phyloP scores from a whole-genome alignment of 2,329 filamentous ascomycete genomes.

The Alternaria solani region DNA sequence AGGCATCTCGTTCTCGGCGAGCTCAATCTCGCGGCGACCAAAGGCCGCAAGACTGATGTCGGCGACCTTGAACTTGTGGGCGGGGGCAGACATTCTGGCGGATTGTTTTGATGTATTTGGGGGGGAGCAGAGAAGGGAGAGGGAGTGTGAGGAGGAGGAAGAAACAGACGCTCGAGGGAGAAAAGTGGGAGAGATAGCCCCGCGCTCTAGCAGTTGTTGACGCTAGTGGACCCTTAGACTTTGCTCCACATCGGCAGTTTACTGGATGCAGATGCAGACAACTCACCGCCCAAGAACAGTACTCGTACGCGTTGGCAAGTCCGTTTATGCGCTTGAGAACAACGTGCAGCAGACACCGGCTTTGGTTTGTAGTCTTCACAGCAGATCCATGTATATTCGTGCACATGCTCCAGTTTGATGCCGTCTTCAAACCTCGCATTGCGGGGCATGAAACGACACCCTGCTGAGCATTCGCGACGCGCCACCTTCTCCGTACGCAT shows the following conservation, averaged over 20 bases:
- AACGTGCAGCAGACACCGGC: background rate
- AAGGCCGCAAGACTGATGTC: slow-evolving; percentile 97
- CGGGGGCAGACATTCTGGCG: slow-evolving; percentile 74
- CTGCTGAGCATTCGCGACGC: slow-evolving; percentile 13
- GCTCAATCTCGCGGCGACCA: slow-evolving; percentile 98
- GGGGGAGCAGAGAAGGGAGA: slow-evolving; percentile 17
- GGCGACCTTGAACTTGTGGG: slow-evolving; percentile 96
- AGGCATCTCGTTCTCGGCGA: slow-evolving; percentile 92
- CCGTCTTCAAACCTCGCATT: background rate
- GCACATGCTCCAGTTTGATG: background rate
- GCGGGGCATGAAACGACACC: slow-evolving; percentile 14
- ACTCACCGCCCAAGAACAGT: slow-evolving; percentile 6
- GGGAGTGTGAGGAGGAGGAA: slow-evolving; percentile 21
- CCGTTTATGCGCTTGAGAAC: background rate
- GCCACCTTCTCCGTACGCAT: slow-evolving; percentile 3
- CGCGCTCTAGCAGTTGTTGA: slow-evolving; percentile 17
- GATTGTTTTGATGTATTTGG: slow-evolving; percentile 22
- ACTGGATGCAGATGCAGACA: slow-evolving; percentile 12
- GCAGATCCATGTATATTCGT: background rate
- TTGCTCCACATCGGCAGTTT: slow-evolving; percentile 16
- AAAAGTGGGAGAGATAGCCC: slow-evolving; percentile 25
- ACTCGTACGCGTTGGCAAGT: background rate
- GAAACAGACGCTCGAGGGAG: slow-evolving; percentile 11
- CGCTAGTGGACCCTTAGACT: slow-evolving; percentile 20
- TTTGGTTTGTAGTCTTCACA: background rate